A percentile compares a stretch with the other conserved stretches of the same genome.
These are phyloP conservation scores for Hyphopichia buzzinii DNA, from an alignment of 1,139 yeast species.

Conservation along the genomic window DNA sequence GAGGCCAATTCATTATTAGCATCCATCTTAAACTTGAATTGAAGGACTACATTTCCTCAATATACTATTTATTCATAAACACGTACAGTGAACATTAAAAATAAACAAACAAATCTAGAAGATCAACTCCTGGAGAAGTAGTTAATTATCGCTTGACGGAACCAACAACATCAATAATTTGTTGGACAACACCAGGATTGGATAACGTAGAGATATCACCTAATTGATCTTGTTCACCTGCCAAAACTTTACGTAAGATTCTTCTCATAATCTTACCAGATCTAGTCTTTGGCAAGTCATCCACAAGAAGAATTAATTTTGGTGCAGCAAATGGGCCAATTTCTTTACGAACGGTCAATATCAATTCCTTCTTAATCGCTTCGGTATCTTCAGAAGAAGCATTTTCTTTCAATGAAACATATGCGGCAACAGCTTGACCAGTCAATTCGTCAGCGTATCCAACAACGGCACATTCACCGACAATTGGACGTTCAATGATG, in stretches of 20 bases:
- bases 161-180: conserved; percentile 61
- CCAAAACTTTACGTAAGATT: conserved; percentile 71
- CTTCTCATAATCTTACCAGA: conserved; percentile 86
- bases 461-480: conserved; percentile 77
- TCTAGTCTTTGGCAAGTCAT: conserved; percentile 80
- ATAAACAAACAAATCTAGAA: background rate
- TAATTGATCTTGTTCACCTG: conserved; percentile 75
- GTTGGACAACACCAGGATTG: conserved; percentile 67
- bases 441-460: conserved; percentile 80
- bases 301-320: conserved; percentile 65
- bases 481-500: conserved; percentile 63
- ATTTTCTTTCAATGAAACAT: conserved; percentile 61
- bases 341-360: conserved; percentile 72
- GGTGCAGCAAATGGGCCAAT: conserved; percentile 88
- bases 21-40: conserved; percentile 27
- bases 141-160: conserved; percentile 9
- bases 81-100: background rate
- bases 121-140: too few species aligned
- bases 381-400: conserved; percentile 44
- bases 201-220: conserved; percentile 80
- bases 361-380: conserved; percentile 64
- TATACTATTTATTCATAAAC: conserved; percentile 1
- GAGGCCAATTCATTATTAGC: conserved; percentile 58
- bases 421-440: conserved; percentile 82
- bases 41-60: background rate